Evolutionary conservation across 148 eudicot species (phyloP), one percentile per base, ranked within the genome.

Genomic region (Cornus suecica): DNA sequence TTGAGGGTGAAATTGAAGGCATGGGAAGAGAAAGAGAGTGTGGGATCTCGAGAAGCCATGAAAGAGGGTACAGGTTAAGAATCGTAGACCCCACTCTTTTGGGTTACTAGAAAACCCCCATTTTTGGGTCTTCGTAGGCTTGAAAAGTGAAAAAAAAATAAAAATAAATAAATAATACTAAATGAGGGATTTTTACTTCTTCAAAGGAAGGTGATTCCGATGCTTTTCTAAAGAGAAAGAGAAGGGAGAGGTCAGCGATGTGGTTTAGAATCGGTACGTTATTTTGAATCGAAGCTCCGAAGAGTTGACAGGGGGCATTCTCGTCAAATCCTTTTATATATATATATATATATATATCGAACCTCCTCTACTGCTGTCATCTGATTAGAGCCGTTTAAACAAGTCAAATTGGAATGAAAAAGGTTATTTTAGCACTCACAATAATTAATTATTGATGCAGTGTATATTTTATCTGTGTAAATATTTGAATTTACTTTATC

Each of bases 41-140:
- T 45, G 62, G 42, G 78, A 81, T 54, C 71, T 77, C 32, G 69
- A 62, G 67, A 56, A 71, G 34, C 62, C 72, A 74, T 52, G 65
- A 23, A 10, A 8, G 72, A 67, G 66, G 66, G 76, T 73, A 67
- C 81, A 78, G 81, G 77, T 68, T 34, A 78, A 78, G 70, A n/a
- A 51, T 78, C 65, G 22, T 3, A 4, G 20, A n/a, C 8, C 66
- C 23, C 24, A 18, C 20, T 22, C 34, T 61, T 73, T 60, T 28
- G 48, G 67, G 41, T 48, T 60, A 25, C 51, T 37, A 34, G 56
- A 24, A 37, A 73, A 32, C 29, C 71, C 22, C 20, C 24, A 69
- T 16, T 23, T 23, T 41, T 25, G 54, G 71, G 71, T 41, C 62
- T 18, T 41, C 13, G 42, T 4, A 22, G 23, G 34, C 67, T 24